These are phyloP conservation scores for Penicillium capsulatum DNA, from an alignment of 2,329 filamentous ascomycete genomes.

Conservation along the genomic window DNA sequence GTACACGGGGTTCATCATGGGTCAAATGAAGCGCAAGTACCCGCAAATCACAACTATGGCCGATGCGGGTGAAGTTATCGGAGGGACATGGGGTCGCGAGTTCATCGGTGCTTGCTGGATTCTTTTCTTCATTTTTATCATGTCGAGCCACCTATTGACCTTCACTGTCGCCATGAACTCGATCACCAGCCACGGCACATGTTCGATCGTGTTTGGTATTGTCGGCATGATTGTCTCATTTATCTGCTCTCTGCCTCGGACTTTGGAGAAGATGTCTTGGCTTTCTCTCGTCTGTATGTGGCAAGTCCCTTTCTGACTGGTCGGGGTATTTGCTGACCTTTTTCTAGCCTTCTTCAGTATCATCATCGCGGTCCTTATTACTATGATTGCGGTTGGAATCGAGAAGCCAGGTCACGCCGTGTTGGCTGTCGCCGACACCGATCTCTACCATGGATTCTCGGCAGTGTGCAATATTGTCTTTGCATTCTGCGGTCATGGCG, in stretches of 20 bases:
- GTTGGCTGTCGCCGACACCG: conserved; percentile 39
- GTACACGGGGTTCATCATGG: conserved; percentile 60
- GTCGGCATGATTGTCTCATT: conserved; percentile 58
- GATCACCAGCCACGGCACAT: conserved; percentile 58
- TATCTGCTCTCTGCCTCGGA: conserved; percentile 57
- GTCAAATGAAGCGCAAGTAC: conserved; percentile 54
- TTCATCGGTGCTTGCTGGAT: conserved; percentile 59
- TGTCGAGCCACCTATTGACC: conserved; percentile 67
- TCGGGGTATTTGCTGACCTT: not conserved
- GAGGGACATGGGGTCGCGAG: conserved; percentile 58
- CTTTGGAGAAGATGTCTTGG: conserved; percentile 59
- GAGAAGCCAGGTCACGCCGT: conserved; percentile 39
- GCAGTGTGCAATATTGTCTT: conserved; percentile 66
- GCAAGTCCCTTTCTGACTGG: not conserved
- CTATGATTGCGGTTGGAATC: conserved; percentile 63
- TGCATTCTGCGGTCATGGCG: conserved; percentile 65
- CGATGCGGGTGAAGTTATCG: conserved; percentile 61
- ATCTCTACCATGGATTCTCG: conserved; percentile 55
- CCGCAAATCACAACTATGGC: conserved; percentile 63
- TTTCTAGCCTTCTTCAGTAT: conserved; percentile 60
- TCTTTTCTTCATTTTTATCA: conserved; percentile 64
- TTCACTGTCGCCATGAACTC: conserved; percentile 66
- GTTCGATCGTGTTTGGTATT: conserved; percentile 62
- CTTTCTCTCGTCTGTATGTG: conserved; percentile 53
- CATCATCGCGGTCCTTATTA: conserved; percentile 59